Conservation (phyloP, 2,329 filamentous ascomycete species). For the Aspergillus novoparasiticus region DNA sequence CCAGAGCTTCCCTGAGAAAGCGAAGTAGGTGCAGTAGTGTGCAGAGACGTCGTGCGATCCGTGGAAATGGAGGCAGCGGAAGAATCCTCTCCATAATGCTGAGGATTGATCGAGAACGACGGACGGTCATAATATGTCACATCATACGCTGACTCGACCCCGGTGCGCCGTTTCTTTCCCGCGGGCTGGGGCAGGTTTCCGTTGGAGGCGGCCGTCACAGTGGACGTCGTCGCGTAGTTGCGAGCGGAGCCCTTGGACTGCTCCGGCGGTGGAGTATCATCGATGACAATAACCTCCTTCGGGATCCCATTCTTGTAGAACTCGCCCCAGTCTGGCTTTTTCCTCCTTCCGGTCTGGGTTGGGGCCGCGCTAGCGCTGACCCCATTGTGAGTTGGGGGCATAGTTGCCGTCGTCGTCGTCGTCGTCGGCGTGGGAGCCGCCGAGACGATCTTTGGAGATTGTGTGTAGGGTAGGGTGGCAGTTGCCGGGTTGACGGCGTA, state of each 20-base stretch:
- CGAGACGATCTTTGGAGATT: constrained; percentile 39
- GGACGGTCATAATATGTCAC: constrained; percentile 70
- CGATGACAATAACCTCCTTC: constrained; percentile 81
- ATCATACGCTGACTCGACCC: constrained; percentile 64
- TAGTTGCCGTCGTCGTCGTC: constrained; percentile 29
- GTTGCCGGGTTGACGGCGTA: constrained; percentile 42
- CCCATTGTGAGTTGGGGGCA: constrained; percentile 43
- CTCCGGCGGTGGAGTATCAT: constrained; percentile 63
- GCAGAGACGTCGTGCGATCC: constrained; percentile 78
- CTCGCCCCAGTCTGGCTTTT: constrained; percentile 73
- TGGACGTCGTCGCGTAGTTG: constrained; percentile 24
- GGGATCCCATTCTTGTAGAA: constrained; percentile 84
- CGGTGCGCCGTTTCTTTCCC: constrained; percentile 74
- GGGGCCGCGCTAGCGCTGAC: constrained; percentile 41
- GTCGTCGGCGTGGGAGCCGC: constrained; percentile 38
- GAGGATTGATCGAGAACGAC: constrained; percentile 73
- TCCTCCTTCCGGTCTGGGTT: constrained; percentile 49
- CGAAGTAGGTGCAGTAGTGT: constrained; percentile 89
- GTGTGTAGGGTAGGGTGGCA: constrained; percentile 35
- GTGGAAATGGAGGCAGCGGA: constrained; percentile 76
- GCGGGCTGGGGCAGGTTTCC: constrained; percentile 45
- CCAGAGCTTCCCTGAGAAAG: constrained; percentile 62
- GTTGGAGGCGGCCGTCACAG: constrained; percentile 32
- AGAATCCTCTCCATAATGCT: constrained; percentile 66
- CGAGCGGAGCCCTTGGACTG: constrained; percentile 26